phyloP scores from a whole-genome alignment of 768 basidiomycete genomes.

The Boletales sp. region DNA sequence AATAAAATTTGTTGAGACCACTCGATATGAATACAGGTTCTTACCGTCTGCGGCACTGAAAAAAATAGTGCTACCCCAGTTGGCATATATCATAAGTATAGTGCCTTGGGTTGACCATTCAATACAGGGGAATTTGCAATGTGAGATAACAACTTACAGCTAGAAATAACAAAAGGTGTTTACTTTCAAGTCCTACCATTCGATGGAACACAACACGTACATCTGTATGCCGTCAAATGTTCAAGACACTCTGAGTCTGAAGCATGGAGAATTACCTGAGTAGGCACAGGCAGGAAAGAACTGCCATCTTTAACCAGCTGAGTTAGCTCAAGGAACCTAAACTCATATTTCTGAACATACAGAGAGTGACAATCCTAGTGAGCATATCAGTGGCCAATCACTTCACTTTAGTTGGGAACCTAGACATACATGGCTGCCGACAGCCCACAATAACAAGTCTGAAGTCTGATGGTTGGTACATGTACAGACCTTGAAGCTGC shows the following conservation, averaged over 20 bases:
- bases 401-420: not conserved
- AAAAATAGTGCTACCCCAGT: not conserved
- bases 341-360: not conserved
- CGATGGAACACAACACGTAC: not conserved
- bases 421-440: not conserved
- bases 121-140: not conserved
- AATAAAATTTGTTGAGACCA: no score
- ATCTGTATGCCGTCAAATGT: not conserved
- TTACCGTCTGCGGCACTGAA: not conserved
- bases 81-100: not conserved
- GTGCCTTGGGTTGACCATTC: not conserved
- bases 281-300: not conserved
- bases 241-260: not conserved
- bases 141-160: not conserved
- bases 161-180: not conserved
- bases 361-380: not conserved
- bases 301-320: not conserved
- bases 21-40: not conserved
- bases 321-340: not conserved
- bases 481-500: no score
- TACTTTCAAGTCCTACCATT: not conserved
- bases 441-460: not conserved
- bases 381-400: not conserved
- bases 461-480: not conserved
- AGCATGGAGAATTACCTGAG: not conserved